These are phyloP conservation scores for Nemania sp. DNA, from an alignment of 2,329 filamentous ascomycete genomes.

Conservation along the genomic window DNA sequence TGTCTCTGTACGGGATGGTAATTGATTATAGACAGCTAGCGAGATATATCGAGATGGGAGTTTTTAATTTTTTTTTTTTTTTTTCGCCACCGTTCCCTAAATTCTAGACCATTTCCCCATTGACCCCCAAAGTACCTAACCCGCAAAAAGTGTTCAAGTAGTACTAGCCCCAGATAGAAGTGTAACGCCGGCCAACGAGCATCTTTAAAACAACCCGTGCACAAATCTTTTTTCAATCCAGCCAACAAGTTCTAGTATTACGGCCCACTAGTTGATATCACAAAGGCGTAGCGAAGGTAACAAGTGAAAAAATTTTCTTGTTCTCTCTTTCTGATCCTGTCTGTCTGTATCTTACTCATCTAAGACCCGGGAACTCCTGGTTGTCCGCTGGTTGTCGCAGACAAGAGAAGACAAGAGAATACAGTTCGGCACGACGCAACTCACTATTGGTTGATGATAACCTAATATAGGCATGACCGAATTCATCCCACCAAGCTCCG, in stretches of 20 bases:
- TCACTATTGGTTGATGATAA: conserved; percentile 42
- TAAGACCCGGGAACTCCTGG: conserved; percentile 33
- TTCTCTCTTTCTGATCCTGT: conserved; percentile 30
- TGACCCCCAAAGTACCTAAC: conserved; percentile 8
- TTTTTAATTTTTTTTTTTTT: conserved; percentile 12
- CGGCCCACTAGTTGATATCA: conserved; percentile 29
- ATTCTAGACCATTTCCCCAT: conserved; percentile 23
- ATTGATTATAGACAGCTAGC: not conserved
- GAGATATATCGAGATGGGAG: conserved; percentile 8
- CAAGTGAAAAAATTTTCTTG: conserved; percentile 39
- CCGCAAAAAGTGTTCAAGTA: conserved; percentile 13
- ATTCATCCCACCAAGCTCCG: conserved; percentile 42
- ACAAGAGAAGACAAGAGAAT: conserved; percentile 25
- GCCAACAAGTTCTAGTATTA: conserved; percentile 24
- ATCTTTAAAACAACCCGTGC: conserved; percentile 34
- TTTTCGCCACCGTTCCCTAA: conserved; percentile 6
- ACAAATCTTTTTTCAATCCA: conserved; percentile 18
- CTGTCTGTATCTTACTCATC: conserved; percentile 37
- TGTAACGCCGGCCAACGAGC: conserved; percentile 34
- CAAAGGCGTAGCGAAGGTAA: conserved; percentile 20
- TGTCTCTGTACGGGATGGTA: not conserved
- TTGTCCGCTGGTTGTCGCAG: no score
- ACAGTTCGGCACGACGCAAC: conserved; percentile 34
- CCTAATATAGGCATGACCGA: conserved; percentile 36
- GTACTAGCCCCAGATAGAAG: conserved; percentile 27